phyloP scores from a whole-genome alignment of 345 rosid species.

The Clausena lansium region DNA sequence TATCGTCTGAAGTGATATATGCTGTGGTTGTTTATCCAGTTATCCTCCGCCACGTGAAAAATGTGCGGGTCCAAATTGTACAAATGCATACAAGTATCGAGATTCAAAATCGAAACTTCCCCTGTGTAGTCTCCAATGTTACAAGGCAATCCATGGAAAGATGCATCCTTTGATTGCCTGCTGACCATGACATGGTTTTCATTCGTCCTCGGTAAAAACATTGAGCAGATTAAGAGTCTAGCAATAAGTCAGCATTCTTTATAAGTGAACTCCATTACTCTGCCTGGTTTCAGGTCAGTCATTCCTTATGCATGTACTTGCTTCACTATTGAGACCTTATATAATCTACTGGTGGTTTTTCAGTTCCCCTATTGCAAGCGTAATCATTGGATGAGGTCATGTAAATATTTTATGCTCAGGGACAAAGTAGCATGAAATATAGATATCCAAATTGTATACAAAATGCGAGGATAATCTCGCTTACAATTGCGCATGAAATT shows the following conservation, averaged over 20 bases:
- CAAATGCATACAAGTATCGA: slow-evolving; percentile 63
- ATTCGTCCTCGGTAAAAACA: neutral
- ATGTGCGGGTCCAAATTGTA: slow-evolving; percentile 73
- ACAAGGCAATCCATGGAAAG: slow-evolving; percentile 58
- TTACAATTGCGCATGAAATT: slow-evolving; percentile 16
- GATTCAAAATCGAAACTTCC: slow-evolving; percentile 81
- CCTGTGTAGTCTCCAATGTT: slow-evolving; percentile 72
- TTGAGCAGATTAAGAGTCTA: neutral
- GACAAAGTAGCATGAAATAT: neutral
- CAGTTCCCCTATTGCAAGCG: neutral
- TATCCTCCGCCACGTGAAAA: slow-evolving; percentile 77
- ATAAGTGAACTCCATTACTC: neutral
- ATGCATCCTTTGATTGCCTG: slow-evolving; percentile 24
- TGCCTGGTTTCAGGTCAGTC: neutral
- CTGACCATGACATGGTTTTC: slow-evolving; percentile 22
- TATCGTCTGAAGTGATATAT: neutral
- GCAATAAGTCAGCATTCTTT: neutral
- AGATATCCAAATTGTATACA: neutral
- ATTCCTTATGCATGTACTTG: neutral
- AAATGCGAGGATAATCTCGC: neutral
- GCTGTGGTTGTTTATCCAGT: slow-evolving; percentile 25
- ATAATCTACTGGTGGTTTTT: neutral
- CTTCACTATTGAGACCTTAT: neutral
- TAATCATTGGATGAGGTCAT: neutral
- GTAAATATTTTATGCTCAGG: neutral